Evolutionary conservation across 345 rosid species (phyloP), one percentile per base, ranked within the genome.

Genomic region (Theobroma cacao): DNA sequence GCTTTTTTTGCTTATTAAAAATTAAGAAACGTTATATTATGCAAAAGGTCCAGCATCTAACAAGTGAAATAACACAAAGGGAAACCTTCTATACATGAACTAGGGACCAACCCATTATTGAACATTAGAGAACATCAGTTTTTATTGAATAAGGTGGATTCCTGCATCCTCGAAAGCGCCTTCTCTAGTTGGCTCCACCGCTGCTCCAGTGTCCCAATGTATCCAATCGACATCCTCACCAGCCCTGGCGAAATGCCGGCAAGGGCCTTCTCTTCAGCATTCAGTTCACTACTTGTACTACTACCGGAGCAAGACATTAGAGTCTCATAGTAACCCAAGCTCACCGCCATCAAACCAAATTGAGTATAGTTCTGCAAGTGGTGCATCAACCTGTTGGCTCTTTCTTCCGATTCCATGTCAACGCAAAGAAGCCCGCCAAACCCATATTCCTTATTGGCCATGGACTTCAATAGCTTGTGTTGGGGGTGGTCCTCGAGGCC

Each of bases 331-430:
- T 89, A 96, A 28, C 99, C 99, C 85, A 96, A 70, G 85, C 99
- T 96, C 14, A 96, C 99, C 0, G 99, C 99, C 94, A 96, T 96
- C 84, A 96, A 90, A 61, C 97, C 99, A 10, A 96, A 96, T 61
- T 92, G 98, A 0, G 94, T 84, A 48, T 56, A 76, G 76, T 96
- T 96, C 71, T 96, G 99, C 69, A 94, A 72, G 77, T 86, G 89
- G 78, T 86, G 48, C 99, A 96, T 94, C 72, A 96, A 80, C 83
- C 84, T 74, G 84, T 90, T 90, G 8, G 98, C 99, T 79, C 77
- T 86, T 53, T 96, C 99, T 80, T 92, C 98, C 0, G 98, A 89
- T 81, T 80, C 94, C 97, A 96, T 89, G 87, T 96, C 98, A 0
- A 94, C 43, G 41, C 97, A 89, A 68, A 96, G 50, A 65, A 96